phyloP scores from a whole-genome alignment of 2,329 filamentous ascomycete genomes.

The Lachnellula arida region DNA sequence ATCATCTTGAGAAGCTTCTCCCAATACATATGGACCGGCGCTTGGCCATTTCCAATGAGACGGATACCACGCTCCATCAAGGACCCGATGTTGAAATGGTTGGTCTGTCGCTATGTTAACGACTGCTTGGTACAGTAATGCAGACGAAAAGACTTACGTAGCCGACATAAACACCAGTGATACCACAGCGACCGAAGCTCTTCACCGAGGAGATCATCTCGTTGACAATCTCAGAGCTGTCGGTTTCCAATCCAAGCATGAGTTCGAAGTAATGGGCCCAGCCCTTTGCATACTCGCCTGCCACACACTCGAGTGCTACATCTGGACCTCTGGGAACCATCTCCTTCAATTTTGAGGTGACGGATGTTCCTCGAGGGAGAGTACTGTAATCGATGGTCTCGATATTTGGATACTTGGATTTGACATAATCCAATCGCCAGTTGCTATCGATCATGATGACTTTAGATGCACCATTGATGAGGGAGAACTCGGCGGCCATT shows the following conservation, averaged over 20 bases:
- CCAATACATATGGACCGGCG: constrained; percentile 82
- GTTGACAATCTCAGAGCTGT: constrained; percentile 76
- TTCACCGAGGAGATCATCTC: constrained; percentile 73
- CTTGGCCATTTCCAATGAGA: constrained; percentile 63
- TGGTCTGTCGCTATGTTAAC: constrained; percentile 13
- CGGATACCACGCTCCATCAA: constrained; percentile 84
- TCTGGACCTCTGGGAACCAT: constrained; percentile 72
- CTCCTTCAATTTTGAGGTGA: constrained; percentile 69
- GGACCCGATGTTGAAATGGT: constrained; percentile 43
- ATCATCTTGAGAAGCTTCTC: constrained; percentile 67
- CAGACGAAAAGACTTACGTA: constrained; percentile 41
- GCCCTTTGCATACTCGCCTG: constrained; percentile 57
- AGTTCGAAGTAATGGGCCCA: constrained; percentile 57
- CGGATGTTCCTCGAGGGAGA: constrained; percentile 57
- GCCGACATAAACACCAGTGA: constrained; percentile 67
- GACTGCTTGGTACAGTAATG: background rate
- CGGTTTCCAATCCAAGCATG: constrained; percentile 67
- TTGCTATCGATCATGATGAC: constrained; percentile 77
- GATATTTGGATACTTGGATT: constrained; percentile 58
- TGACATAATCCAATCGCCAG: constrained; percentile 64
- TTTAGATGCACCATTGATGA: constrained; percentile 67
- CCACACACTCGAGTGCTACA: constrained; percentile 63
- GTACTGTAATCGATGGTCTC: constrained; percentile 65
- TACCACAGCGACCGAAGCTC: constrained; percentile 67
- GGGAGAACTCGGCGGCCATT: constrained; percentile 72